Evolutionary conservation across 202 grass and related monocot genomes (phyloP).

Genomic region (Musa balbisiana): DNA sequence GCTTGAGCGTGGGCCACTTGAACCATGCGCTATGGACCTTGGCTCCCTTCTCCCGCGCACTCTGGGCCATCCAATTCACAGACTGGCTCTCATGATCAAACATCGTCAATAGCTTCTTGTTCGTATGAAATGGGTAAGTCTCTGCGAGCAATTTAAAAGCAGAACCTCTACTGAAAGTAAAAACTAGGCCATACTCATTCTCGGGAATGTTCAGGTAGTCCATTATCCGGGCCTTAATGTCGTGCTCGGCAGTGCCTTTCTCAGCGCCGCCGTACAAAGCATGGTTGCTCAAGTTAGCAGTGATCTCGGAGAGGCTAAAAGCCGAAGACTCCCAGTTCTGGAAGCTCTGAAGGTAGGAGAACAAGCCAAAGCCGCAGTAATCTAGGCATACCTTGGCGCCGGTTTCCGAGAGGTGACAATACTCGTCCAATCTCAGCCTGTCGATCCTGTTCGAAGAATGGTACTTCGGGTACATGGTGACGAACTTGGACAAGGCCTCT

Average conservation of each 20-base stretch:
- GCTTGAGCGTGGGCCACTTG: constrained; percentile 80
- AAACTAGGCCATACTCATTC: constrained; percentile 82
- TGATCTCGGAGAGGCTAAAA: constrained; percentile 81
- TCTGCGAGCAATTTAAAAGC: constrained; percentile 83
- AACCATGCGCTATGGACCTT: constrained; percentile 76
- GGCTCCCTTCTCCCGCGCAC: constrained; percentile 70
- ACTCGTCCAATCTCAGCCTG: constrained; percentile 64
- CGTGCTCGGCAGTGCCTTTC: constrained; percentile 73
- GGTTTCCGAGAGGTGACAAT: constrained; percentile 61
- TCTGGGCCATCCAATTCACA: constrained; percentile 84
- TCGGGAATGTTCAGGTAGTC: constrained; percentile 96
- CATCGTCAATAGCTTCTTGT: constrained; percentile 86
- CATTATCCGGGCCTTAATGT: constrained; percentile 75
- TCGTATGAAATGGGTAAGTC: constrained; percentile 84
- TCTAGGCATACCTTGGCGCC: constrained; percentile 76
- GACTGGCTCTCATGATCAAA: constrained; percentile 97
- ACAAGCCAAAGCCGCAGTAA: constrained; percentile 95
- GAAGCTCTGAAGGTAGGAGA: constrained; percentile 79
- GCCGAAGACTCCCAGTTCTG: constrained; percentile 73
- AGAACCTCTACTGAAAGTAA: constrained; percentile 81
- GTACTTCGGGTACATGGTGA: constrained; percentile 92
- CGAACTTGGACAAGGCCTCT: constrained; percentile 66
- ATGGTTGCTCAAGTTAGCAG: constrained; percentile 88
- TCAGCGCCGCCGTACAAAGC: constrained; percentile 73
- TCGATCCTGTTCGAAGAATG: constrained; percentile 55